phyloP scores from a whole-genome alignment of 306 rosid genomes.

The Alnus rubra region DNA sequence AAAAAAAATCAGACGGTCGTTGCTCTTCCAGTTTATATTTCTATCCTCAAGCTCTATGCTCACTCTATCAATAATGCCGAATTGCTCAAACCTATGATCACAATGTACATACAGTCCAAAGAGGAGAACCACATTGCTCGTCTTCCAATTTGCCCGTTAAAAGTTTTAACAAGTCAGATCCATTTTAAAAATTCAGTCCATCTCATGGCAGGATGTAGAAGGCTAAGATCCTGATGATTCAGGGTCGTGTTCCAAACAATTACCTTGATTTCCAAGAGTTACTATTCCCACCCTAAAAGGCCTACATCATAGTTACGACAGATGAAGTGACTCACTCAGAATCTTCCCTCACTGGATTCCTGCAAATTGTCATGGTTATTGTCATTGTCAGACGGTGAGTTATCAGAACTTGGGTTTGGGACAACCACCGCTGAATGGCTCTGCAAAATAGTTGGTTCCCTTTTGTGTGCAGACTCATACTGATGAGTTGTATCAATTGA shows the following conservation, averaged over 20 bases:
- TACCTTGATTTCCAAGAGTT: slow-evolving; percentile 15
- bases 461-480: slow-evolving; percentile 35
- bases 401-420: slow-evolving; percentile 44
- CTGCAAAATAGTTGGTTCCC: slow-evolving; percentile 44
- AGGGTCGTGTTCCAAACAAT: slow-evolving; percentile 25
- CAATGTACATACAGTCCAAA: slow-evolving; percentile 30
- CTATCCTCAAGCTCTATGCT: slow-evolving; percentile 39
- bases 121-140: slow-evolving; percentile 33
- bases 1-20: slow-evolving; percentile 5
- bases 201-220: neutral
- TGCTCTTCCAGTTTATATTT: slow-evolving; percentile 22
- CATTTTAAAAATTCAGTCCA: slow-evolving; percentile 1
- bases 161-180: neutral
- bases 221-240: slow-evolving; percentile 24
- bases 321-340: slow-evolving; percentile 27
- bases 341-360: slow-evolving; percentile 27
- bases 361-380: slow-evolving; percentile 34
- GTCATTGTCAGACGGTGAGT: slow-evolving; percentile 24
- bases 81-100: slow-evolving; percentile 33
- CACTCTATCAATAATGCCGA: slow-evolving; percentile 35
- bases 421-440: slow-evolving; percentile 46
- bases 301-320: slow-evolving; percentile 30
- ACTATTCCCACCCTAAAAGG: neutral
- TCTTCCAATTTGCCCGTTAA: slow-evolving; percentile 22
- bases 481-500: slow-evolving; percentile 38